phyloP scores from a whole-genome alignment of 345 rosid genomes.

The Aquilaria sinensis region DNA sequence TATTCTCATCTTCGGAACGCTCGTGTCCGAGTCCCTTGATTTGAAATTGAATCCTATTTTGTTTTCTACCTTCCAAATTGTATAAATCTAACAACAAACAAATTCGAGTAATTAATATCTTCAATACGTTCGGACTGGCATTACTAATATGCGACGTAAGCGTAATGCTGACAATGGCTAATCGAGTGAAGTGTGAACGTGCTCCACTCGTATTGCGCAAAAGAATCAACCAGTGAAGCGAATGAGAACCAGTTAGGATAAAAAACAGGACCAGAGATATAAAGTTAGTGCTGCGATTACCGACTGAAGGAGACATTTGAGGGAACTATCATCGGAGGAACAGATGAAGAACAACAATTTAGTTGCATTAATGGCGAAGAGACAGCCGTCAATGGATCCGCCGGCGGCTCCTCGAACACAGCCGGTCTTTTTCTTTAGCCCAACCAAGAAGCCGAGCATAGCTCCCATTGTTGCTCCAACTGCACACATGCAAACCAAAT shows the following conservation, averaged over 20 bases:
- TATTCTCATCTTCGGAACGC: conserved; percentile 14
- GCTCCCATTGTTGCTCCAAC: conserved; percentile 29
- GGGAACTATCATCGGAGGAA: conserved; percentile 10
- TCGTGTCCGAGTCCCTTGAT: neutral
- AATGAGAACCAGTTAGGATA: no score
- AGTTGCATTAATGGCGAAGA: conserved; percentile 14
- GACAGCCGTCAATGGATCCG: conserved; percentile 25
- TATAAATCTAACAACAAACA: neutral
- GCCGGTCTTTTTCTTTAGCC: conserved; percentile 21
- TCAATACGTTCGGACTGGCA: no score
- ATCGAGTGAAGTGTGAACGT: no score
- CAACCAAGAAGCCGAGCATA: conserved; percentile 18
- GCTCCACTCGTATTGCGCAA: no score
- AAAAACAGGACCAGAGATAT: no score
- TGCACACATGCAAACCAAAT: neutral
- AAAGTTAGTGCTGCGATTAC: conserved; percentile 7
- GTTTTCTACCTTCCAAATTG: no score
- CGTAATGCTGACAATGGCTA: no score
- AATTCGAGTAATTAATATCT: neutral
- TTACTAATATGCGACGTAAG: no score
- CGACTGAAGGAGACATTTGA: conserved; percentile 10
- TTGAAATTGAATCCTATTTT: neutral
- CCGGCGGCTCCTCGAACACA: conserved; percentile 19
- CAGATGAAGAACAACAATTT: conserved; percentile 10
- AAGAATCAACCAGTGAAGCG: no score